Evolutionary conservation across 148 eudicot genomes (phyloP), one percentile per base, ranked within the genome.

Genomic region (Fallopia convolvulus): DNA sequence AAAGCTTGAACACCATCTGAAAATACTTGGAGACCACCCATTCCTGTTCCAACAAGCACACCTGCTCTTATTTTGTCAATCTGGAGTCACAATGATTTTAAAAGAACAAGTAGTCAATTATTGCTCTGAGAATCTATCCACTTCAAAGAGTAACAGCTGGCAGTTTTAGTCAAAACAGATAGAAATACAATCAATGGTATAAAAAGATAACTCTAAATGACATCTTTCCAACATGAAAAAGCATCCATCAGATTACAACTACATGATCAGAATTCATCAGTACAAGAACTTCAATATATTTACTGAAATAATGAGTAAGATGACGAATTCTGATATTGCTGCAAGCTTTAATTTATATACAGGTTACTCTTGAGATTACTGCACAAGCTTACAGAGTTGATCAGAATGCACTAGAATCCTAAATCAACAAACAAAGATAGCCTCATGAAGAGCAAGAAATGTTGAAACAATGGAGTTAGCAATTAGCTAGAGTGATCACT

Each of bases 41-140:
- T 92, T 61, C 97, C 98, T 44, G 97, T 89, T 83, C 98, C 98
- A 36, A 94, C 97, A 70, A 94, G 91, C 46, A 94, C 93, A 77
- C 98, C 98, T 66, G 93, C 95, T 83, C 91, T 83, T 75, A 84
- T 79, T 84, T 94, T 94, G 81, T 94, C 97, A 80, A 94, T 86
- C 97, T 94, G 88, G 47, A 87, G 44, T 49, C 3, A 58, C 21
- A 47, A 26, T 11, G 49, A 49, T 65, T 20, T 26, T 12, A 40
- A 1, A 4, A 6, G 23, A 14, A 4, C 17, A 52, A 66, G 1
- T 14, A n/a, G 42, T 39, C 36, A 60, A 56, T 40, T n/a, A 65
- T 17, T 33, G 15, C 20, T 39, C 42, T 66, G 39, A 63, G 70
- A 30, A 63, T 4, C 17, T 63, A 63, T 30, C 5, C 3, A 5